phyloP scores from a whole-genome alignment of 805 yeast species.

The Hanseniaspora osmophila region DNA sequence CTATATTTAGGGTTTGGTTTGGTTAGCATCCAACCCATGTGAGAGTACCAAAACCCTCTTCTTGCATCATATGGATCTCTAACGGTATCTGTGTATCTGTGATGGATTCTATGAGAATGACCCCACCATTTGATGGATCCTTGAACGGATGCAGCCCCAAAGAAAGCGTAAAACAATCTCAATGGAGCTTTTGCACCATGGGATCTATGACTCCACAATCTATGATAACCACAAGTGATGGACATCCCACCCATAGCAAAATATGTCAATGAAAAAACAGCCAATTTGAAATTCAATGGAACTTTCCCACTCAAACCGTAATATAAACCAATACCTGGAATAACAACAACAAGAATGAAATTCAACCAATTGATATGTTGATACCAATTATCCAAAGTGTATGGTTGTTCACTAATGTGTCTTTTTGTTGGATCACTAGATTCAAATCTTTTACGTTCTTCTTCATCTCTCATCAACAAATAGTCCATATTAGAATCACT shows the following conservation, averaged over 20 bases:
- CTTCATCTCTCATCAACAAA: constrained; percentile 31
- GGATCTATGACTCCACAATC: constrained; percentile 67
- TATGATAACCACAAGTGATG: constrained; percentile 75
- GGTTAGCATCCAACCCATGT: constrained; percentile 74
- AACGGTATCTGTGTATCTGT: constrained; percentile 69
- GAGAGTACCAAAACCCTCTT: constrained; percentile 71
- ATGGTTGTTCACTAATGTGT: constrained; percentile 68
- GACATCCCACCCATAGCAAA: constrained; percentile 56
- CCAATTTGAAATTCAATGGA: constrained; percentile 36
- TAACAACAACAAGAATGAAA: constrained; percentile 42
- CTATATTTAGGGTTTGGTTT: constrained; percentile 71
- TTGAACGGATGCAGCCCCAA: constrained; percentile 73
- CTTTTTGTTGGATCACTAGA: constrained; percentile 13
- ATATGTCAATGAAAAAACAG: constrained; percentile 32
- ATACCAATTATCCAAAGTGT: constrained; percentile 62
- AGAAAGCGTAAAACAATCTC: constrained; percentile 52
- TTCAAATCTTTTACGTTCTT: constrained; percentile 27
- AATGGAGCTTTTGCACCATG: constrained; percentile 50
- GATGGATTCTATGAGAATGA: constrained; percentile 74
- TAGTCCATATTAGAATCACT: constrained; percentile 28
- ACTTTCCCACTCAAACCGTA: constrained; percentile 27
- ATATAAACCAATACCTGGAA: constrained; percentile 43
- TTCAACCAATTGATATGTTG: constrained; percentile 71
- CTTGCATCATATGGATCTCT: constrained; percentile 84
- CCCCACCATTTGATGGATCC: constrained; percentile 88